Percentiles rank a stretch among this genome's conserved stretches.
These are phyloP conservation scores for Ceratorhiza oryzae-sativae DNA, from an alignment of 1,284 basidiomycete genomes.

Conservation along the genomic window DNA sequence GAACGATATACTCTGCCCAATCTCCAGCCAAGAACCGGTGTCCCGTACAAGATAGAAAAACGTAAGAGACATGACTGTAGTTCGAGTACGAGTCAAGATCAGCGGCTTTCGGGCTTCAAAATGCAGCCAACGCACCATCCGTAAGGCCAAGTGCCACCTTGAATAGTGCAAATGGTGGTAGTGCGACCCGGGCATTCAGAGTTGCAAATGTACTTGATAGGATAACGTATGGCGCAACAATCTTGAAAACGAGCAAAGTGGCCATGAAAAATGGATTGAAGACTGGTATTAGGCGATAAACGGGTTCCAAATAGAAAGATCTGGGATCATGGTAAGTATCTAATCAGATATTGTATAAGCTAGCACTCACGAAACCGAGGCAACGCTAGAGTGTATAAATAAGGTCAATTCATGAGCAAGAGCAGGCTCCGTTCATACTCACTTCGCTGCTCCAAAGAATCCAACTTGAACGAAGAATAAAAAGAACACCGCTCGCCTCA, in stretches of 20 bases:
- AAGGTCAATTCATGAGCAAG: conserved; percentile 10
- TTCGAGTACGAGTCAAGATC: conserved; percentile 39
- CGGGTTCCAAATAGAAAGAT: conserved; percentile 88
- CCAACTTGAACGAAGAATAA: conserved; percentile 87
- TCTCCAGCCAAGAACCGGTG: conserved; percentile 88
- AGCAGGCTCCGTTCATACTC: conserved; percentile 50
- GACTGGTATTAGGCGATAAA: conserved; percentile 86
- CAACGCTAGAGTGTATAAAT: conserved; percentile 62
- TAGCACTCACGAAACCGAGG: conserved; percentile 77
- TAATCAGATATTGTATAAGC: conserved; percentile 29
- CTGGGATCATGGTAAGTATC: conserved; percentile 50
- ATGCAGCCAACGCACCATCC: conserved; percentile 61
- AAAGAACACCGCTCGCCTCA: conserved; percentile 82
- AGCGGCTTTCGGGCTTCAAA: neutral
- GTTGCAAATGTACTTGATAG: conserved; percentile 72
- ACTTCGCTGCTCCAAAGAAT: conserved; percentile 91
- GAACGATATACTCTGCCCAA: conserved; percentile 87
- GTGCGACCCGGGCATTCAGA: conserved; percentile 67
- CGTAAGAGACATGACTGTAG: conserved; percentile 73
- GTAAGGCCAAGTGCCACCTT: conserved; percentile 75
- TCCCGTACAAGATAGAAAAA: conserved; percentile 88
- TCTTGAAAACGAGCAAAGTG: conserved; percentile 77
- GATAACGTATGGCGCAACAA: conserved; percentile 80
- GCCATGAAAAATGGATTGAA: conserved; percentile 91
- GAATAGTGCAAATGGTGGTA: conserved; percentile 80